Percentiles rank a stretch among this genome's conserved stretches.
phyloP scores from a whole-genome alignment of 352 stramenopile species.

The Phytophthora crassamura region DNA sequence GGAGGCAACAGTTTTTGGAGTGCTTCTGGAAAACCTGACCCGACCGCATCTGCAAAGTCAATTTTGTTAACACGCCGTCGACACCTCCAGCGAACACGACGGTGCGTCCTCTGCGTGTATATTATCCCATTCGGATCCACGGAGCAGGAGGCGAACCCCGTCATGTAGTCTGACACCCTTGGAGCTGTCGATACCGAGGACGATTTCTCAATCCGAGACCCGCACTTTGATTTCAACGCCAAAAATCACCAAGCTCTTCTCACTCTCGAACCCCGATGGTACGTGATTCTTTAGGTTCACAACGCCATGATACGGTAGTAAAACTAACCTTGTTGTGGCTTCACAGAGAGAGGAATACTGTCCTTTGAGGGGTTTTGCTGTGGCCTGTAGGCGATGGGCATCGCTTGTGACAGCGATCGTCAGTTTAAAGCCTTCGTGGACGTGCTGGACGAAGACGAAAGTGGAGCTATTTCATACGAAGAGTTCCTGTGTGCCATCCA shows the following conservation, averaged over 20 bases:
- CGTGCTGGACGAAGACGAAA: constrained; percentile 81
- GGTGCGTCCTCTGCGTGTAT: constrained; percentile 33
- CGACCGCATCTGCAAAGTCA: constrained; percentile 12
- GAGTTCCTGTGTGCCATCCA: constrained; percentile 87
- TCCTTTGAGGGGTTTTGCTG: constrained; percentile 70
- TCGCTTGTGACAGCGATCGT: constrained; percentile 61
- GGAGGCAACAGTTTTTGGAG: constrained; percentile 35
- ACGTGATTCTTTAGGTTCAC: constrained; percentile 4
- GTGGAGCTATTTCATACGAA: constrained; percentile 79
- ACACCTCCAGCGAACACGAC: constrained; percentile 20
- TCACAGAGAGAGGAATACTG: constrained; percentile 58
- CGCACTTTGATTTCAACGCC: constrained; percentile 35
- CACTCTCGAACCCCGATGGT: constrained; percentile 64
- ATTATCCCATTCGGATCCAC: constrained; percentile 53
- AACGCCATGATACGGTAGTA: too few relatives aligned
- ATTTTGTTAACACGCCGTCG: constrained; percentile 8
- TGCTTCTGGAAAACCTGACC: constrained; percentile 17
- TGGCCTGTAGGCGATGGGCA: constrained; percentile 77
- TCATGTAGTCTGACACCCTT: constrained; percentile 35
- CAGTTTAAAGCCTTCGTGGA: constrained; percentile 75
- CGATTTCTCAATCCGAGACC: constrained; percentile 36
- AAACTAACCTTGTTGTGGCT: background rate
- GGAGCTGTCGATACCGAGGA: constrained; percentile 24
- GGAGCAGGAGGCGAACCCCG: constrained; percentile 49
- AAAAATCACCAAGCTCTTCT: constrained; percentile 59